Percentiles rank a stretch among this genome's conserved stretches.
phyloP scores from a whole-genome alignment of 768 basidiomycete genomes.

The Phlebiopsis flavidoalba region DNA sequence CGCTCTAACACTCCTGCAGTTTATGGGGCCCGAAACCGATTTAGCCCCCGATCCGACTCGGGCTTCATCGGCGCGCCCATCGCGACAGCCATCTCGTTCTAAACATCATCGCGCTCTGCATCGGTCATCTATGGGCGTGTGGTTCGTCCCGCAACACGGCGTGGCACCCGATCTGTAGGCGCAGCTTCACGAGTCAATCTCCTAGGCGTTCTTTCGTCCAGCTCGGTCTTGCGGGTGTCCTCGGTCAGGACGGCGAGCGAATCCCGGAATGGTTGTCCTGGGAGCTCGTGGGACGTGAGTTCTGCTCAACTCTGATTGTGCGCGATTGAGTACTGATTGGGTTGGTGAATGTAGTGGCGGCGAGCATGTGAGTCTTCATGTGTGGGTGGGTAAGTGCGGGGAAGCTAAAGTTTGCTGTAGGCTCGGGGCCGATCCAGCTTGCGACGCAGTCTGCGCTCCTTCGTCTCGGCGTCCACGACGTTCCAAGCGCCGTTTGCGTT shows the following conservation, averaged over 20 bases:
- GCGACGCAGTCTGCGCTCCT: conserved; percentile 87
- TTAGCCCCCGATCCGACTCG: too few species aligned
- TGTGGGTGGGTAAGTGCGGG: not conserved
- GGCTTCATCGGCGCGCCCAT: conserved; percentile 93
- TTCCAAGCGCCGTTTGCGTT: conserved; percentile 85
- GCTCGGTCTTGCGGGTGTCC: conserved; percentile 82
- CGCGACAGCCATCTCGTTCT: conserved; percentile 82
- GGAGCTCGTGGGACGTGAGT: conserved; percentile 69
- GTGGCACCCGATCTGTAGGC: conserved; percentile 70
- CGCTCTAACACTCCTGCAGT: conserved; percentile 32
- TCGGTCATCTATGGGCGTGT: conserved; percentile 61
- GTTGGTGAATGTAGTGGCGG: conserved; percentile 35
- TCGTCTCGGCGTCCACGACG: conserved; percentile 67
- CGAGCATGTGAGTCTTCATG: conserved; percentile 38
- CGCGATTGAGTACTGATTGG: not conserved
- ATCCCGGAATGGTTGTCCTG: conserved; percentile 99
- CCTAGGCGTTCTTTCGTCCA: conserved; percentile 63
- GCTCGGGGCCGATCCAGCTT: conserved; percentile 71
- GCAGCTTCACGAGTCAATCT: conserved; percentile 65
- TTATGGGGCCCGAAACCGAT: conserved; percentile 76
- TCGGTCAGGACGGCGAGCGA: conserved; percentile 81
- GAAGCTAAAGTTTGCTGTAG: conserved; percentile 29
- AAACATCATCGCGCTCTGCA: conserved; percentile 69
- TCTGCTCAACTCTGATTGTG: not conserved
- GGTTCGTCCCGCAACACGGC: conserved; percentile 64